Conservation (phyloP, 148 eudicot genomes). For the Rhododendron vialii region DNA sequence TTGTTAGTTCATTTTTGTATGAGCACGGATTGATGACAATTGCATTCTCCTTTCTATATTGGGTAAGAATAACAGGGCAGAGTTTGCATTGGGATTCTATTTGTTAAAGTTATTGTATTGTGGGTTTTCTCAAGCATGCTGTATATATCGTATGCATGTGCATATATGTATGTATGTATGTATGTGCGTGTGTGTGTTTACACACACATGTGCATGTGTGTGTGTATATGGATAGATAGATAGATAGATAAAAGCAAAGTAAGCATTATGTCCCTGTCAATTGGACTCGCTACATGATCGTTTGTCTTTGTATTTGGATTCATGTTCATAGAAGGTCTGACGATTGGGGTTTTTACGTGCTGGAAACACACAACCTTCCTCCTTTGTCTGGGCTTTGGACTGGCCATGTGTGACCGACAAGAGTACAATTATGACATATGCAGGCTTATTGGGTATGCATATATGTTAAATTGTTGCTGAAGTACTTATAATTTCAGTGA, state of each 20-base stretch:
- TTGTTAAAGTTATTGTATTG: background rate
- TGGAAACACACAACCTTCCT: background rate
- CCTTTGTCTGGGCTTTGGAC: background rate
- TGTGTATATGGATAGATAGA: background rate
- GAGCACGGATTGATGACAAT: background rate
- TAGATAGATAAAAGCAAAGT: background rate
- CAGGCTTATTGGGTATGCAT: background rate
- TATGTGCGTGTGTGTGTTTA: no score
- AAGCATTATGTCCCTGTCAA: background rate
- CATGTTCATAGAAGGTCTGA: background rate
- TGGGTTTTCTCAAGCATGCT: background rate
- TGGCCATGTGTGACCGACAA: background rate
- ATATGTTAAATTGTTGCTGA: conserved; percentile 13
- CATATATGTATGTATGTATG: no score
- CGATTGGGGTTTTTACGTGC: background rate
- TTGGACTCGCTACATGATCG: background rate
- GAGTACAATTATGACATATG: background rate
- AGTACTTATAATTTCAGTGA: conserved; percentile 13
- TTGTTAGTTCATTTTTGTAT: background rate
- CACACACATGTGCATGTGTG: no score
- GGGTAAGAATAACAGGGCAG: background rate
- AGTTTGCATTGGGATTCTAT: background rate
- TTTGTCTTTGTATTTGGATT: background rate
- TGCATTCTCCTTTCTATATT: background rate
- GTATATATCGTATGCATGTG: background rate